Conservation (phyloP, 2,329 filamentous ascomycete species). For the Madurella mycetomatis region DNA sequence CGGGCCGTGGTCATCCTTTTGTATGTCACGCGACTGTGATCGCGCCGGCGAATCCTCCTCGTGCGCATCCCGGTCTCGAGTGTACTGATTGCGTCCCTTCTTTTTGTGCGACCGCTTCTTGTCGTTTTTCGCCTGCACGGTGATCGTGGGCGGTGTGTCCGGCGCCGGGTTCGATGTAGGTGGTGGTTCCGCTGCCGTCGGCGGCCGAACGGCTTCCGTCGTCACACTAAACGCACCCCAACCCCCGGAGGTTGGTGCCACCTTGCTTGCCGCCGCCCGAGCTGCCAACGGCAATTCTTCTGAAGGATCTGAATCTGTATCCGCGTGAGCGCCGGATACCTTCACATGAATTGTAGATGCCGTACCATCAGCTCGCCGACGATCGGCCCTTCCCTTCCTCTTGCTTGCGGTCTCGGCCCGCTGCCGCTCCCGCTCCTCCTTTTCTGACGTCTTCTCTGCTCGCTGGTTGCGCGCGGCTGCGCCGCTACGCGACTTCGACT, state of each 20-base stretch:
- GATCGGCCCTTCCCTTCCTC: constrained; percentile 75
- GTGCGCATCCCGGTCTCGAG: constrained; percentile 63
- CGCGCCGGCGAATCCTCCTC: constrained; percentile 55
- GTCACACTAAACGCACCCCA: constrained; percentile 19
- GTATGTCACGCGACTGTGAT: constrained; percentile 49
- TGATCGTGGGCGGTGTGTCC: constrained; percentile 45
- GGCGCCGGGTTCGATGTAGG: constrained; percentile 43
- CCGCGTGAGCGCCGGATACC: constrained; percentile 35
- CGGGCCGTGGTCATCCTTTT: constrained; percentile 41
- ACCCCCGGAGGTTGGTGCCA: constrained; percentile 12
- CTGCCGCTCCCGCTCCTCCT: constrained; percentile 70
- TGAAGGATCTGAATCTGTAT: constrained; percentile 64
- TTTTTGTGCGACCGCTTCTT: constrained; percentile 60
- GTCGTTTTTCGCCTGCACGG: constrained; percentile 50
- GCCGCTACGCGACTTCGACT: constrained; percentile 54
- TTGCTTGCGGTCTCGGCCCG: constrained; percentile 71
- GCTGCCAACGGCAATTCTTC: constrained; percentile 59
- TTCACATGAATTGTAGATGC: constrained; percentile 27
- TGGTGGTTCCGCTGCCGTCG: constrained; percentile 35
- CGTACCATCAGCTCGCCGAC: constrained; percentile 74
- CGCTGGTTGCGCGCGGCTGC: constrained; percentile 51
- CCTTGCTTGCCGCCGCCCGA: constrained; percentile 34
- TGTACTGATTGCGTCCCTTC: constrained; percentile 77
- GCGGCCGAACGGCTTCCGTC: constrained; percentile 19
- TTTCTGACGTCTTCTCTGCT: constrained; percentile 52